These are phyloP conservation scores for Leishmania lainsoni DNA, from an alignment of 208 protist species.

Conservation along the genomic window DNA sequence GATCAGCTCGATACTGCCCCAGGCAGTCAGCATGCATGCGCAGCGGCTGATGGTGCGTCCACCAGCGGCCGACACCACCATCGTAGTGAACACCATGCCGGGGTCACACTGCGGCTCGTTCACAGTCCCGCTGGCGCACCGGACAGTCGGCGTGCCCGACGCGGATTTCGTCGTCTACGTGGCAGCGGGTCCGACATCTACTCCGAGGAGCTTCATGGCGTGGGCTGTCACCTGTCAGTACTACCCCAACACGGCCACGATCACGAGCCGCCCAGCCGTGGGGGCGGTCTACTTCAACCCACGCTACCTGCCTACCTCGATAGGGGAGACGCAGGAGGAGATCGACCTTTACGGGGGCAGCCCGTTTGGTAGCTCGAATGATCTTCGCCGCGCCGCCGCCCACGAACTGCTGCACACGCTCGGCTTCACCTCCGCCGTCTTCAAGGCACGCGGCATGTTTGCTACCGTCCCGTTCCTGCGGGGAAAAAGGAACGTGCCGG, in stretches of 20 bases:
- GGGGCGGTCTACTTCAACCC: slow-evolving; percentile 47
- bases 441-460: slow-evolving; percentile 18
- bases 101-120: slow-evolving; percentile 21
- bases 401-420: slow-evolving; percentile 90
- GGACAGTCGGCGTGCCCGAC: slow-evolving; percentile 40
- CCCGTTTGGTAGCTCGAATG: slow-evolving; percentile 1
- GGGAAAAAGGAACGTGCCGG: slow-evolving; percentile 31
- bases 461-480: slow-evolving; percentile 24
- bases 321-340: slow-evolving; percentile 1
- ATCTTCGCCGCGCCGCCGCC: slow-evolving; percentile 23
- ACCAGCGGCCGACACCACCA: slow-evolving; percentile 4
- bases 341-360: slow-evolving; percentile 4
- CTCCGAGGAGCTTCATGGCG: slow-evolving; percentile 17
- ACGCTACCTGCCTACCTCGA: slow-evolving; percentile 8
- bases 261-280: slow-evolving; percentile 34
- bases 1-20: slow-evolving; percentile 37
- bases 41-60: slow-evolving; percentile 47
- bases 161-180: slow-evolving; percentile 77
- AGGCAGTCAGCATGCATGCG: slow-evolving; percentile 47
- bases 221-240: slow-evolving; percentile 57
- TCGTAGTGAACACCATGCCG: slow-evolving; percentile 16
- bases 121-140: slow-evolving; percentile 49
- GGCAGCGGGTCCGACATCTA: slow-evolving; percentile 34
- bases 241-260: not conserved
- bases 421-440: slow-evolving; percentile 53